Conservation (phyloP, 2,329 filamentous ascomycete genomes). For the Fusarium brevicatenulatum region DNA sequence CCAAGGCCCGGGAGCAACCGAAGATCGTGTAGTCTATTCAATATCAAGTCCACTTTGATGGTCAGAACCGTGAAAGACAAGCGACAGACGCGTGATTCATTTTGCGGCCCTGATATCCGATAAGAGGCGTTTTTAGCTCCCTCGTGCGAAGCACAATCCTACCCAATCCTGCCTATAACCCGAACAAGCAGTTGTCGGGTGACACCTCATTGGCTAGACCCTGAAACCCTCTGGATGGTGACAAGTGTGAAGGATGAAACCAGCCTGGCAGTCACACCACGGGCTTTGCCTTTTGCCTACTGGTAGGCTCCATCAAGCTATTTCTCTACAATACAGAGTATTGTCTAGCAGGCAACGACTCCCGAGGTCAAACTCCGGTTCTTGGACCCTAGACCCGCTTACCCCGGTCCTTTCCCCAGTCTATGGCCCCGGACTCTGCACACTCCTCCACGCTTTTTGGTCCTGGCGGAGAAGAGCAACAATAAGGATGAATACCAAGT, state of each 20-base stretch:
- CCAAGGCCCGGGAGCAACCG: neutral
- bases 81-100: neutral
- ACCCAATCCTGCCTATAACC: neutral
- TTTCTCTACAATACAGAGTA: neutral
- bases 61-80: neutral
- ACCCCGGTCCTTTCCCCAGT: constrained; percentile 18
- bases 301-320: neutral
- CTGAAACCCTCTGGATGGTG: neutral
- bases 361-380: neutral
- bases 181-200: neutral
- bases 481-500: constrained; percentile 36
- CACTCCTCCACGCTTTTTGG: constrained; percentile 38
- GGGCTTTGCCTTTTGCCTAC: neutral
- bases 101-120: constrained; percentile 40
- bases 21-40: neutral
- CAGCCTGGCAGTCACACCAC: neutral
- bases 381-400: constrained; percentile 12
- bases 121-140: constrained; percentile 14
- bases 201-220: constrained; percentile 7
- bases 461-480: constrained; percentile 17
- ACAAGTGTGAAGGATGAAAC: constrained; percentile 13
- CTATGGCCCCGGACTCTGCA: constrained; percentile 14
- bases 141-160: constrained; percentile 6
- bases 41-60: neutral
- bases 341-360: neutral